phyloP scores from a whole-genome alignment of 179 eudicot species.

The Nepenthes alata region DNA sequence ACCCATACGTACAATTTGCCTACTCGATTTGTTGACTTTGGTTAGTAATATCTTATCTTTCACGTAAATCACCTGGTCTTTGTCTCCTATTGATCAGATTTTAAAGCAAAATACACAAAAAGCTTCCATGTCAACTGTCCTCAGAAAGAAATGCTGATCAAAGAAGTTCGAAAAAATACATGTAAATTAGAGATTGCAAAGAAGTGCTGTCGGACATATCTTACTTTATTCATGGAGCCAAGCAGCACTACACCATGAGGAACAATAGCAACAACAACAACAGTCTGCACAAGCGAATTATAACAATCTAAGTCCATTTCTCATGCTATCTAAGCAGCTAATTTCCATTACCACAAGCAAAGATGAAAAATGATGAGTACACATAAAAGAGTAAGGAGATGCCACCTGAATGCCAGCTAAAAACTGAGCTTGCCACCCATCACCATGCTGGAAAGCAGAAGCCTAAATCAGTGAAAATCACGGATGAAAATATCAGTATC shows the following conservation, averaged over 20 bases:
- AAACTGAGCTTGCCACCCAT: constrained; percentile 65
- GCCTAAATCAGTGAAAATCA: constrained; percentile 6
- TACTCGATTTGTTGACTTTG: too few species aligned
- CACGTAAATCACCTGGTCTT: not conserved
- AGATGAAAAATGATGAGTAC: not conserved
- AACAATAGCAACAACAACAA: constrained; percentile 58
- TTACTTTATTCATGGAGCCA: constrained; percentile 70
- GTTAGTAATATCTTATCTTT: too few species aligned
- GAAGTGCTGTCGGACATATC: constrained; percentile 7
- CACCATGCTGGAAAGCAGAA: constrained; percentile 35
- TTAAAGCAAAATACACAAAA: not conserved
- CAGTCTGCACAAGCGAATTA: constrained; percentile 44
- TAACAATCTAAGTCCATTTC: not conserved
- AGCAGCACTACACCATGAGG: constrained; percentile 79
- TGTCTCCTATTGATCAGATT: not conserved
- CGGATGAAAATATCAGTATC: not conserved
- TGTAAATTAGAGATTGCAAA: not conserved
- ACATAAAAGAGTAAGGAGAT: constrained; percentile 9
- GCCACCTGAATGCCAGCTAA: constrained; percentile 70
- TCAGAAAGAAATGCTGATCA: too few species aligned
- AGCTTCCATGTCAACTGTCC: too few species aligned
- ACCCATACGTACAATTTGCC: too few species aligned
- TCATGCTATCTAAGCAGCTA: not conserved
- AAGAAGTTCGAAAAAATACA: not conserved
- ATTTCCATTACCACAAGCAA: not conserved